phyloP scores from a whole-genome alignment of 2,329 filamentous ascomycete genomes.

The Macroventuria anomochaeta region DNA sequence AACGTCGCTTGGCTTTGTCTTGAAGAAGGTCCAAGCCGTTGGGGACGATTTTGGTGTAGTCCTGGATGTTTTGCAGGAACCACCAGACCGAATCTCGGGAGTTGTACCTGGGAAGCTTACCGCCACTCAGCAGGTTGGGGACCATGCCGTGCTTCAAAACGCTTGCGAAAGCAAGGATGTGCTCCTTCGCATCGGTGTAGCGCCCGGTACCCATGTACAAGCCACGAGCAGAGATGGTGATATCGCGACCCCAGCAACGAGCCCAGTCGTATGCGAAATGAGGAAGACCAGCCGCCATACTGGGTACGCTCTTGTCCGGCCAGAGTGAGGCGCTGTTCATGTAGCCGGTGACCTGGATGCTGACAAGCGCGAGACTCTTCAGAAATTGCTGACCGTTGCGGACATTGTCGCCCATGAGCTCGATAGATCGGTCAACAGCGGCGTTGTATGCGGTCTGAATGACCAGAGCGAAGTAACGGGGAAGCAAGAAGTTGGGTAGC shows the following conservation, averaged over 20 bases:
- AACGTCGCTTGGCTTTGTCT: conserved; percentile 79
- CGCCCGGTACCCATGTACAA: conserved; percentile 90
- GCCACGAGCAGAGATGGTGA: conserved; percentile 93
- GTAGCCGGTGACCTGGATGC: conserved; percentile 85
- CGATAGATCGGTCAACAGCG: conserved; percentile 77
- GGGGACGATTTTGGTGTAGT: conserved; percentile 83
- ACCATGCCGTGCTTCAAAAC: conserved; percentile 99
- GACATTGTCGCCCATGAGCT: conserved; percentile 79
- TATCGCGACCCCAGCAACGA: conserved; percentile 94
- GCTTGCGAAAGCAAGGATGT: conserved; percentile 92
- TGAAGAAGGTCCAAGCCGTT: conserved; percentile 76
- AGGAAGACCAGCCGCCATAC: conserved; percentile 87
- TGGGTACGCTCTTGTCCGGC: conserved; percentile 82
- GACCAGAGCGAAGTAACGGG: conserved; percentile 90
- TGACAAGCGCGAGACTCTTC: conserved; percentile 87
- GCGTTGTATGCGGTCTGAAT: conserved; percentile 87
- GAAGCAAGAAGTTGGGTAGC: conserved; percentile 87
- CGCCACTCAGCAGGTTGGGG: conserved; percentile 87
- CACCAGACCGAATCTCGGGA: conserved; percentile 98
- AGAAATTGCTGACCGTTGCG: conserved; percentile 85
- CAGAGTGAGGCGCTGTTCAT: conserved; percentile 91
- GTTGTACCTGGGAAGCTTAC: conserved; percentile 89
- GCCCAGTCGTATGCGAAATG: conserved; percentile 96
- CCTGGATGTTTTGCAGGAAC: conserved; percentile 93
- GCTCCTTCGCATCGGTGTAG: conserved; percentile 87